Evolutionary conservation across 1,139 yeast species (phyloP).

Genomic region (Scheffersomyces stambukii): DNA sequence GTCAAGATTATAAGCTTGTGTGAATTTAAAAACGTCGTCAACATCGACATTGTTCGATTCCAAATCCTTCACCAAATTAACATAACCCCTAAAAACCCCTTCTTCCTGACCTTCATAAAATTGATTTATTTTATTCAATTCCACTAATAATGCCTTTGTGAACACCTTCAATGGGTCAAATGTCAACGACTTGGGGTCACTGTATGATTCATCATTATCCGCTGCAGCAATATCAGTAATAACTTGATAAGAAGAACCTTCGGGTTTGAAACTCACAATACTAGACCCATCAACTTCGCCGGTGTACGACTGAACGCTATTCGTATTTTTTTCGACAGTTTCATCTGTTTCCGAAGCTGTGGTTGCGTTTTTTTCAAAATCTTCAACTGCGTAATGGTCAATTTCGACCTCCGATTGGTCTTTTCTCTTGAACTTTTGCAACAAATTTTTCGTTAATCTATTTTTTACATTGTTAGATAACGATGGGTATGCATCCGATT

Average conservation of each 20-base stretch:
- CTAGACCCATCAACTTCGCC: slow-evolving; percentile 28
- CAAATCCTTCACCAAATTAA: slow-evolving; percentile 39
- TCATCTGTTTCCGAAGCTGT: slow-evolving; percentile 4
- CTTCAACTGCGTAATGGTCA: slow-evolving; percentile 5
- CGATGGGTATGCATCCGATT: slow-evolving; percentile 1
- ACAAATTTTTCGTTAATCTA: slow-evolving; percentile 10
- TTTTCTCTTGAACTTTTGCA: slow-evolving; percentile 5
- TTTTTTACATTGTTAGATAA: slow-evolving; percentile 7
- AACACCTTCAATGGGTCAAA: slow-evolving; percentile 51
- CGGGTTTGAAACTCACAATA: slow-evolving; percentile 17
- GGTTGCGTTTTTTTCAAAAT: slow-evolving; percentile 7
- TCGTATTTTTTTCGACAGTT: slow-evolving; percentile 7
- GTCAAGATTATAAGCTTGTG: slow-evolving; percentile 21
- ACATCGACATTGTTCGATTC: slow-evolving; percentile 25
- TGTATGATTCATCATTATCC: slow-evolving; percentile 7
- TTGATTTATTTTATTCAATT: slow-evolving; percentile 51
- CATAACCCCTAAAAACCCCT: slow-evolving; percentile 44
- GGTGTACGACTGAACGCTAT: slow-evolving; percentile 15
- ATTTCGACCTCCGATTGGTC: slow-evolving; percentile 7
- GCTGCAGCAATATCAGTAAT: slow-evolving; percentile 3
- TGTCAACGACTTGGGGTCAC: slow-evolving; percentile 15
- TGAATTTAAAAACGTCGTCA: slow-evolving; percentile 25
- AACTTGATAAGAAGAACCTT: slow-evolving; percentile 1
- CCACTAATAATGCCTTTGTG: slow-evolving; percentile 47
- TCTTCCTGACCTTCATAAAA: slow-evolving; percentile 50